A percentile compares a stretch with the other conserved stretches of the same genome.
Evolutionary conservation across 2,329 filamentous ascomycete genomes (phyloP).

Genomic region (Penicillium glabrum): DNA sequence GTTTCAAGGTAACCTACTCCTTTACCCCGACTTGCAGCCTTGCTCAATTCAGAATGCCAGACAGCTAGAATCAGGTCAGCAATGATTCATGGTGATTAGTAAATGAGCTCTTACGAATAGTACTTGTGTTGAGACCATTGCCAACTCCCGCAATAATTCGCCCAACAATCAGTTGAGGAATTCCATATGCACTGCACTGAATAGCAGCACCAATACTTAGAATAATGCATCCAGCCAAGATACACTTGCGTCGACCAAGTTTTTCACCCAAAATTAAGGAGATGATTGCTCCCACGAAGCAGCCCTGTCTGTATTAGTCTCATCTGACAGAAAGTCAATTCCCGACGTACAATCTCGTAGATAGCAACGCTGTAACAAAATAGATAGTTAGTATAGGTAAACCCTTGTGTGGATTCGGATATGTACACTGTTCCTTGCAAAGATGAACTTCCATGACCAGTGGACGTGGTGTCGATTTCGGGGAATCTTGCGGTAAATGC

Average conservation of each 20-base stretch:
- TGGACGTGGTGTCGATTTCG: constrained; percentile 32
- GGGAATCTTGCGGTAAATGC: constrained; percentile 29
- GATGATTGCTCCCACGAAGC: constrained; percentile 55
- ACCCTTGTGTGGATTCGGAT: background rate
- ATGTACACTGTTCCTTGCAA: constrained; percentile 46
- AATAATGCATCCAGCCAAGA: constrained; percentile 44
- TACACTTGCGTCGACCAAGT: constrained; percentile 50
- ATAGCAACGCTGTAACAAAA: constrained; percentile 37
- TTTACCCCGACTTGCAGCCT: constrained; percentile 28
- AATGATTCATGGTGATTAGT: background rate
- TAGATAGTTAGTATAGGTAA: background rate
- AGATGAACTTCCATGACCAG: constrained; percentile 40
- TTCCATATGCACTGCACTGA: constrained; percentile 32
- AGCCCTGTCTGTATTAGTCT: constrained; percentile 40
- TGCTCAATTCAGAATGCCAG: constrained; percentile 31
- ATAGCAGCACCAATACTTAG: constrained; percentile 31
- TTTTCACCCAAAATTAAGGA: constrained; percentile 47
- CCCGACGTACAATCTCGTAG: constrained; percentile 41
- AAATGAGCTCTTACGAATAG: constrained; percentile 32
- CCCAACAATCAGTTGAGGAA: constrained; percentile 43
- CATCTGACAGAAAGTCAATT: background rate
- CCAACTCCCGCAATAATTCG: constrained; percentile 51
- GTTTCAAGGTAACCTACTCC: constrained; percentile 19
- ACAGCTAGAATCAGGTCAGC: constrained; percentile 18
- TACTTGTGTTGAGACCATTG: constrained; percentile 47